Base-by-base conservation (phyloP, 176 grass and related monocot species). In the Aegilops sharonensis region DNA sequence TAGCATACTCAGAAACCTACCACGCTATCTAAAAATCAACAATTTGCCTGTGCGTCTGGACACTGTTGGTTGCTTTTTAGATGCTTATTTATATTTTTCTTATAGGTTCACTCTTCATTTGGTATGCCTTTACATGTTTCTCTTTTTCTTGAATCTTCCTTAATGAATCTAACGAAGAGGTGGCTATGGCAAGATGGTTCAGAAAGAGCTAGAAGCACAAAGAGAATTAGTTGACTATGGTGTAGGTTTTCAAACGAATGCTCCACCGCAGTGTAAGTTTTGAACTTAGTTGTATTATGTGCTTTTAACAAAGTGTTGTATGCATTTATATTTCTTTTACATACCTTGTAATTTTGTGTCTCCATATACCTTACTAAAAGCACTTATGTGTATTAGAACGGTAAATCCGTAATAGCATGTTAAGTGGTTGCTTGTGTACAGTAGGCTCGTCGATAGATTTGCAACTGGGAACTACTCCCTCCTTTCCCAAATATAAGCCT, bases 131-230 rank as follows among this genome's bases (percentile, higher is more conserved):
- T 78, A 32, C 64, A 35, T 79, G 35, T 65, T 79, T 20, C 36
- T 23, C n/a, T 72, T 42, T 39, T 23, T 25, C 29, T 84, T 10
- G 37, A 37, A 30, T 4, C 40, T 88, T 91, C 78, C 90, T 91
- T 91, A 91, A 88, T 70, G 32, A 88, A 72, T 85, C 40, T 77
- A 63, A 91, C 90, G 90, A 78, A 91, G 96, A 86, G 96, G 96
- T 84, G 96, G 96, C 15, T 98, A 98, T 54, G 96, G 96, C 64
- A 98, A 98, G 90, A 72, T 98, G 88, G 96, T 98, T 78, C 96
- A 98, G 84, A 95, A 64, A 86, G 96, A 98, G 77, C 87, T 98
- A 74, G 96, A 98, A 86, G 91, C 85, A 73, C 96, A 98, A 69
- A 94, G 96, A 89, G 86, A 98, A 60, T 89, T 98, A 59, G 96